Base-by-base conservation (phyloP, 2,329 filamentous ascomycete species). In the Colletotrichum sp. region DNA sequence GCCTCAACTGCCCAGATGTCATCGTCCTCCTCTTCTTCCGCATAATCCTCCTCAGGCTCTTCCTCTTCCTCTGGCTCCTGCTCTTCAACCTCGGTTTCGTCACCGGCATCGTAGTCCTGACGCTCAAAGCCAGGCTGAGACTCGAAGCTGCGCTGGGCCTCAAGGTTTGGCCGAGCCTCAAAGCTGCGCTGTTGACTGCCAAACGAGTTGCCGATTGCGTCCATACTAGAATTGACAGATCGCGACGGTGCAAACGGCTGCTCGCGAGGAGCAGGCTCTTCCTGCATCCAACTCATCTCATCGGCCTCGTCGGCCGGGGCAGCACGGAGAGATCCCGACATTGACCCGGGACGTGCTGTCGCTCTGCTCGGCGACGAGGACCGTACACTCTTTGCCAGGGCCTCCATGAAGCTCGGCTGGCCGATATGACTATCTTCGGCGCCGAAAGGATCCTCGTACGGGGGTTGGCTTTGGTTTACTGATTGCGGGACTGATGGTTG, bases 1-100 rank as follows among this genome's bases (percentile, higher is more conserved):
- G 90, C 90, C 80, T 92, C 91, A 28, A 91, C 80, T 36, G 89
- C 90, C 90, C 90, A 92, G 13, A 92, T 86, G 77, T 92, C 62
- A 39, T 64, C 88, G 22, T 88, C 87, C 28, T 85, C 85, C 22
- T 68, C 88, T n/a, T 88, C 87, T 30, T 85, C 85, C 18, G 63
- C 68, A 8, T 68, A 32, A 13, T 39, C 68, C 13, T 72, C 77
- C 15, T 78, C 77, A 9, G 15, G 36, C 9, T 72, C 67, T 18
- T 71, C 76, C 12, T 78, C 68, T 18, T 72, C 77, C 16, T 78
- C 77, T 7, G 39, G 36, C 3, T 72, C 68, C 18, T 71, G 75
- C 10, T 78, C 75, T 6, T 71, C 28, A 36, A 69, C 59, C 26
- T 76, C 72, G 8, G 48, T 78, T 18, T 75, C 68, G 22, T 70